Evolutionary conservation across 73 alveolate species (phyloP).

Genomic region (Uronychia setigera): DNA sequence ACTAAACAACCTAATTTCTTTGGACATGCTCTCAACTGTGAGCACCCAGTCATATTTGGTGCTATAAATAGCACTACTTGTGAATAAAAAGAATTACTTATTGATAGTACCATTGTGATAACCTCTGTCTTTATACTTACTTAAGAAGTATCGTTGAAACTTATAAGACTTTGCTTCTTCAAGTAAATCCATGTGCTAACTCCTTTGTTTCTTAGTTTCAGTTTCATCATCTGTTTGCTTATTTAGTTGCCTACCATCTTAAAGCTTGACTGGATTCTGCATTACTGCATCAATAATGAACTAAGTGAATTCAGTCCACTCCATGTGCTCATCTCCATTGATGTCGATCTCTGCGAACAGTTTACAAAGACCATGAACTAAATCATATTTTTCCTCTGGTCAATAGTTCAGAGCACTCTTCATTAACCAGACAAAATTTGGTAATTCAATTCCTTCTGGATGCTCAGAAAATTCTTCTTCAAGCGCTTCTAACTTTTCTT

Average conservation of each 20-base stretch:
- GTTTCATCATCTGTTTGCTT: background rate
- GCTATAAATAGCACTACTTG: constrained; percentile 28
- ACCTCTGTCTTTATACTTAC: constrained; percentile 57
- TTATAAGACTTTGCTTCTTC: constrained; percentile 76
- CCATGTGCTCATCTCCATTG: constrained; percentile 98
- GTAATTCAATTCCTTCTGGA: constrained; percentile 92
- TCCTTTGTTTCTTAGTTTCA: constrained; percentile 7
- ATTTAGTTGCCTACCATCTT: constrained; percentile 35
- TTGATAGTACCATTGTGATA: constrained; percentile 48
- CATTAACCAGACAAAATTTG: constrained; percentile 86
- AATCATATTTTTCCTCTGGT: constrained; percentile 88
- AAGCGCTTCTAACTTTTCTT: constrained; percentile 88
- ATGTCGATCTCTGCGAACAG: constrained; percentile 95
- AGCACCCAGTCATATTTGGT: constrained; percentile 55
- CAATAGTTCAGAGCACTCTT: constrained; percentile 74
- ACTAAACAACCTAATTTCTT: constrained; percentile 67
- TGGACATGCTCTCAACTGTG: constrained; percentile 69
- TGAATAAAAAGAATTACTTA: constrained; percentile 3
- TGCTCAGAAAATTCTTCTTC: constrained; percentile 91
- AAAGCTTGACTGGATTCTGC: constrained; percentile 64
- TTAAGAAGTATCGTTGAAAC: constrained; percentile 57
- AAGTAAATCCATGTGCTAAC: constrained; percentile 54
- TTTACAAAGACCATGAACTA: constrained; percentile 93
- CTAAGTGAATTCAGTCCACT: constrained; percentile 97
- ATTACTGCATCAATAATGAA: constrained; percentile 96